Evolutionary conservation across 139 green algal species (phyloP).

Genomic region (Tetraselmis chui): DNA sequence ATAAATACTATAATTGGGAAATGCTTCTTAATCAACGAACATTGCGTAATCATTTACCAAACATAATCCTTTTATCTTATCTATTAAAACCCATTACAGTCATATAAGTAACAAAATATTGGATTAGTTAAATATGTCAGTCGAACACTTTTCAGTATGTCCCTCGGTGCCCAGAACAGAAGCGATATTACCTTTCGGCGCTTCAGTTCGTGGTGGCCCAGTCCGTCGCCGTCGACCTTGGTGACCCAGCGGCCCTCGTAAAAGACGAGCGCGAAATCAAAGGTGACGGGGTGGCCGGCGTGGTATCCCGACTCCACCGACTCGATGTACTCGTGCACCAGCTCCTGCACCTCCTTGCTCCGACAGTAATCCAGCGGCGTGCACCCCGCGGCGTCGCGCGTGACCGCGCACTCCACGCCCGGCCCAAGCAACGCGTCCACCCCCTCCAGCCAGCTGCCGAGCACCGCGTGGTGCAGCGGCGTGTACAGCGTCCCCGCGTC

Average conservation of each 20-base stretch:
- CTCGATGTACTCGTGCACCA: slow-evolving; percentile 18
- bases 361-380: slow-evolving; percentile 21
- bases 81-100: too few species aligned
- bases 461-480: slow-evolving; percentile 20
- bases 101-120: too few species aligned
- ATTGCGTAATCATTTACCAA: too few species aligned
- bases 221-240: slow-evolving; percentile 2
- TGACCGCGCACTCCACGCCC: neutral
- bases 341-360: slow-evolving; percentile 8
- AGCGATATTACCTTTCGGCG: neutral
- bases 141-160: too few species aligned
- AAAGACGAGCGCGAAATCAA: slow-evolving; percentile 26
- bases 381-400: slow-evolving; percentile 11
- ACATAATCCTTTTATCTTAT: too few species aligned
- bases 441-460: slow-evolving; percentile 16
- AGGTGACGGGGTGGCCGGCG: slow-evolving; percentile 15
- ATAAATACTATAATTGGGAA: too few species aligned
- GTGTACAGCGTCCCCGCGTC: slow-evolving; percentile 7
- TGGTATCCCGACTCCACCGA: slow-evolving; percentile 6
- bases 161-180: too few species aligned
- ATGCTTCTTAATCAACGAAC: too few species aligned
- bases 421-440: slow-evolving; percentile 18
- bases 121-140: too few species aligned
- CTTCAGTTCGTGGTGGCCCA: slow-evolving; percentile 11
- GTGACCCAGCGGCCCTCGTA: slow-evolving; percentile 21